phyloP scores from a whole-genome alignment of 257 asterid species.

The Jacaranda copaia region DNA sequence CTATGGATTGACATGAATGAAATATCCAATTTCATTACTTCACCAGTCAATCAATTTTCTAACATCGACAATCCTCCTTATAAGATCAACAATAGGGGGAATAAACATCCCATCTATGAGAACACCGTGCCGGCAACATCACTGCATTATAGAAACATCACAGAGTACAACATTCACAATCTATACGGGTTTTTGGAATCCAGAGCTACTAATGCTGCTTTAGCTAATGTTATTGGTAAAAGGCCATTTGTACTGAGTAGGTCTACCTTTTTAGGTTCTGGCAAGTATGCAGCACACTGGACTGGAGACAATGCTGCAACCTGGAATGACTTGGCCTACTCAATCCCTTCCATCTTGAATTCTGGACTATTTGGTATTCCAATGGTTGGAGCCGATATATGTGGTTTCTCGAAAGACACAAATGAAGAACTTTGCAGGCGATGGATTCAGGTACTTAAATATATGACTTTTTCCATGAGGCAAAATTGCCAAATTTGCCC shows the following conservation, averaged over 20 bases:
- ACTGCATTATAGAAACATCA: constrained; percentile 61
- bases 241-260: constrained; percentile 89
- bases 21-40: constrained; percentile 73
- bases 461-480: not conserved
- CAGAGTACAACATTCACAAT: constrained; percentile 82
- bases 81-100: constrained; percentile 74
- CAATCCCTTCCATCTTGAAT: constrained; percentile 73
- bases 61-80: constrained; percentile 80
- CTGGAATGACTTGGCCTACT: constrained; percentile 83
- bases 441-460: constrained; percentile 74
- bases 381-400: constrained; percentile 97
- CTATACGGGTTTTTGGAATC: constrained; percentile 83
- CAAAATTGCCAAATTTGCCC: too few species aligned
- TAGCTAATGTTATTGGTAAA: constrained; percentile 56
- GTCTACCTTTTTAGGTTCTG: constrained; percentile 91
- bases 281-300: constrained; percentile 93
- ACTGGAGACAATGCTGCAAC: constrained; percentile 93
- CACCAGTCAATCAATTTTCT: constrained; percentile 65
- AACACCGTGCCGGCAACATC: constrained; percentile 76
- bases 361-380: constrained; percentile 90
- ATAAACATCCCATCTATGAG: constrained; percentile 47
- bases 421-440: constrained; percentile 93
- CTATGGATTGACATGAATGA: constrained; percentile 99
- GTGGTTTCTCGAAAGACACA: constrained; percentile 73
- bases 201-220: constrained; percentile 69